Conservation (phyloP, 2,329 filamentous ascomycete genomes). For the Monosporascus sp. region DNA sequence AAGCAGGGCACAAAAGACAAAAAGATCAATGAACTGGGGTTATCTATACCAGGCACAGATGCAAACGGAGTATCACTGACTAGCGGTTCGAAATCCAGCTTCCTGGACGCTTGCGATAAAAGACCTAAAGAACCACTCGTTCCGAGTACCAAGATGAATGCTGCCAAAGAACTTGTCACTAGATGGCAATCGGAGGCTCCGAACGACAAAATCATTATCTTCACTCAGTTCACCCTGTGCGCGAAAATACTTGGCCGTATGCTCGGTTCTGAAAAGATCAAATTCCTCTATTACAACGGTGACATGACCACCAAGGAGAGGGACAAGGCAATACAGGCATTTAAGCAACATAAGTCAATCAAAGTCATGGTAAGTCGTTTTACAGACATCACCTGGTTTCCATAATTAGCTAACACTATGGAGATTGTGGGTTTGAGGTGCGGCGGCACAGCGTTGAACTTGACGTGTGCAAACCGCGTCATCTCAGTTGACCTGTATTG, state of each 20-base stretch:
- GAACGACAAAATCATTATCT: constrained; percentile 4
- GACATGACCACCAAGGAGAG: constrained; percentile 13
- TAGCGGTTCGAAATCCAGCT: not conserved
- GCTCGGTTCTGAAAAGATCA: constrained; percentile 22
- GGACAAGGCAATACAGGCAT: constrained; percentile 12
- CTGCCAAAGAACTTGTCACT: not conserved
- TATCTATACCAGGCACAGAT: not conserved
- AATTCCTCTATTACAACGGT: constrained; percentile 35
- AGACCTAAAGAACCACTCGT: not conserved
- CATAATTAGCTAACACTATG: not conserved
- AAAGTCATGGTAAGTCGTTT: constrained; percentile 32
- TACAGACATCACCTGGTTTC: constrained; percentile 3
- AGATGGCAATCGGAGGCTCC: constrained; percentile 3
- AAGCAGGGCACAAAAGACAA: not conserved
- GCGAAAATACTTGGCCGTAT: constrained; percentile 31
- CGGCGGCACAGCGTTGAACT: constrained; percentile 35
- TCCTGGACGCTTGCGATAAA: not conserved
- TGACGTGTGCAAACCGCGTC: constrained; percentile 44
- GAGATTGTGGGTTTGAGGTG: constrained; percentile 32
- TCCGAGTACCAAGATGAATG: not conserved
- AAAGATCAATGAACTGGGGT: not conserved
- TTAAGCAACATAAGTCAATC: constrained; percentile 5
- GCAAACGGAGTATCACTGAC: not conserved
- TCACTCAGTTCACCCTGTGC: not conserved
- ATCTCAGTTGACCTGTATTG: constrained; percentile 56